Base-by-base conservation (phyloP, 495 filamentous ascomycete genomes). In the Podospora anserina region DNA sequence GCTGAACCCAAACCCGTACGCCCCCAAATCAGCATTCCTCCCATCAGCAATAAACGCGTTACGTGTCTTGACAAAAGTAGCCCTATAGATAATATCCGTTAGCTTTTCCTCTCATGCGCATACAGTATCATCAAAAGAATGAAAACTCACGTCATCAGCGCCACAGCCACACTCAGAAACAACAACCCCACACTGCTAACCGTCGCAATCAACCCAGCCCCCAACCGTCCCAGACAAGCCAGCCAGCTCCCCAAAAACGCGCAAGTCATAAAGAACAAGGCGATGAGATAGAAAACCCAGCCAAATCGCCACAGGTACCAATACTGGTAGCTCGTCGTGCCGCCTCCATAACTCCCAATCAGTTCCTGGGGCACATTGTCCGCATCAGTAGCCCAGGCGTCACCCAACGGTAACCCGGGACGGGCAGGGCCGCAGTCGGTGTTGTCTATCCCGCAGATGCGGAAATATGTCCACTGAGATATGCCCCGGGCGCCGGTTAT, bases 401-500 rank as follows among this genome's bases (percentile, higher is more conserved):
- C 81, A 28, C 85, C 85, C 19, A 86, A 62, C 7, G 84, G 81
- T 0, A 82, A 72, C 5, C 76, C 84, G 4, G 85, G 82, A 34
- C 75, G 73, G 0, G 83, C 67, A 0, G 66, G 30, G 58, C 82
- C 78, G 71, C 85, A 87, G 74, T 85, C 76, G 16, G 30, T 32
- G 70, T 87, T 86, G 72, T 72, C 78, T 34, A 67, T 74, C 26
- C 84, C 84, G 72, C 85, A 87, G 66, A 94, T 77, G 72, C 89
- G 88, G 86, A 93, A 94, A 80, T 89, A 94, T 3, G 93, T 95
- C 93, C 93, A 97, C 79, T 93, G 88, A 7, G 92, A 88, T 7
- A 86, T 69, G 44, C 85, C 39, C 13, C 83, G 79, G 2, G 92
- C 88, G 23, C 86, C 86, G 13, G 88, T 81, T 73, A 96, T 93